phyloP scores from a whole-genome alignment of 331 rosid genomes.

The Pyracantha coccinea region DNA sequence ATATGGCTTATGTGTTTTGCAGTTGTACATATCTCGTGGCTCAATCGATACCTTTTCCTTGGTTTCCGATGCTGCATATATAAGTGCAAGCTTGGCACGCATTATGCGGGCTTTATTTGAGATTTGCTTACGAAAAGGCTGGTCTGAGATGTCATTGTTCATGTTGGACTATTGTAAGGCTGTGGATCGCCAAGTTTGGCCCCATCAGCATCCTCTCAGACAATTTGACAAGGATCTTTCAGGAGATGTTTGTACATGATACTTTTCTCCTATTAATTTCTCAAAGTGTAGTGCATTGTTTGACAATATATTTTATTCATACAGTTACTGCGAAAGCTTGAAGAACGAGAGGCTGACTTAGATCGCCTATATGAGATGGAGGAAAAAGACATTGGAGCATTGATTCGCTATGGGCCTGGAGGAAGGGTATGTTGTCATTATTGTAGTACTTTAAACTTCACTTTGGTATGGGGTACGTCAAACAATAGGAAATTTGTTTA shows the following conservation, averaged over 20 bases:
- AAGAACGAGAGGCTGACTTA: conserved; percentile 79
- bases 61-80: conserved; percentile 92
- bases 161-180: conserved; percentile 98
- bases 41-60: conserved; percentile 75
- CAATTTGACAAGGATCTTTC: conserved; percentile 88
- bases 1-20: conserved; percentile 28
- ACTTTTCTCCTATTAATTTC: conserved; percentile 20
- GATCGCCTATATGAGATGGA: conserved; percentile 87
- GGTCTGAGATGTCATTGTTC: conserved; percentile 89
- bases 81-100: conserved; percentile 97
- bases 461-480: neutral
- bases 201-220: conserved; percentile 88
- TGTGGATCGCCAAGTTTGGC: conserved; percentile 97
- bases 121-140: conserved; percentile 84
- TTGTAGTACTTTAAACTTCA: conserved; percentile 12
- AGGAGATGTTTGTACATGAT: conserved; percentile 46
- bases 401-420: conserved; percentile 83
- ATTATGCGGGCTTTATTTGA: conserved; percentile 90
- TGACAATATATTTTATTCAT: conserved; percentile 19
- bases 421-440: conserved; percentile 61
- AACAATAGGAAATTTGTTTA: neutral
- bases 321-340: conserved; percentile 75
- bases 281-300: conserved; percentile 1
- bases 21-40: conserved; percentile 92
- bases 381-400: conserved; percentile 88